These are phyloP conservation scores for Apophysomyces sp. DNA, from an alignment of 371 early-diverging fungal genomes.

Conservation along the genomic window DNA sequence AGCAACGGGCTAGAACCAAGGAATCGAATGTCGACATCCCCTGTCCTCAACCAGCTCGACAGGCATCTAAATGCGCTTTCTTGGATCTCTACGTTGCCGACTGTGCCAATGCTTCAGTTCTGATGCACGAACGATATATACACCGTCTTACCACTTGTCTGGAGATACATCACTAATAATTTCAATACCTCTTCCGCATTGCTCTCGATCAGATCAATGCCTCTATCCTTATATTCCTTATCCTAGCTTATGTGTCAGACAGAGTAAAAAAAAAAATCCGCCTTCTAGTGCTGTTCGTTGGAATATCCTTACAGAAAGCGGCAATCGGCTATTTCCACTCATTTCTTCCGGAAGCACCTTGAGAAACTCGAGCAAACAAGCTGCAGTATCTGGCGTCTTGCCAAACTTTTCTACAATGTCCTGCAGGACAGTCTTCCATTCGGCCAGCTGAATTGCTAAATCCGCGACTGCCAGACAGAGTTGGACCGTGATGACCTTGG, in stretches of 20 bases:
- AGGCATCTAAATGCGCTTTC: constrained; percentile 74
- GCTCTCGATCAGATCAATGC: constrained; percentile 60
- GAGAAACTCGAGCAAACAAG: constrained; percentile 76
- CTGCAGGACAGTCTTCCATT: constrained; percentile 81
- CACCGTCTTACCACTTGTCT: constrained; percentile 56
- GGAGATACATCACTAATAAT: constrained; percentile 65
- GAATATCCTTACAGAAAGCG: constrained; percentile 53
- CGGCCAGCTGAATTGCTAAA: constrained; percentile 78
- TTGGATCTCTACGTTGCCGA: constrained; percentile 54
- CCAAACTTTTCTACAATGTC: constrained; percentile 67
- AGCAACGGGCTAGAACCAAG: constrained; percentile 71
- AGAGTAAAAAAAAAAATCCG: not conserved
- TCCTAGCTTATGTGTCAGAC: constrained; percentile 38
- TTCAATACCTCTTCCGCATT: constrained; percentile 65
- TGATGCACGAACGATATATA: not conserved
- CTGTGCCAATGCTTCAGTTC: constrained; percentile 20
- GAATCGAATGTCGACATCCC: constrained; percentile 69
- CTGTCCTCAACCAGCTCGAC: constrained; percentile 81
- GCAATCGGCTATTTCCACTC: constrained; percentile 61
- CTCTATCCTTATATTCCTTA: constrained; percentile 59
- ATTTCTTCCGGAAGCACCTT: constrained; percentile 90
- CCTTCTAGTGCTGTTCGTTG: not conserved
- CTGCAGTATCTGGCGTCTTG: constrained; percentile 52
- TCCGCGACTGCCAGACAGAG: constrained; percentile 85
- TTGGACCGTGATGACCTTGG: constrained; percentile 73